Conservation (phyloP, 495 filamentous ascomycete genomes). For the Podospora anserina region DNA sequence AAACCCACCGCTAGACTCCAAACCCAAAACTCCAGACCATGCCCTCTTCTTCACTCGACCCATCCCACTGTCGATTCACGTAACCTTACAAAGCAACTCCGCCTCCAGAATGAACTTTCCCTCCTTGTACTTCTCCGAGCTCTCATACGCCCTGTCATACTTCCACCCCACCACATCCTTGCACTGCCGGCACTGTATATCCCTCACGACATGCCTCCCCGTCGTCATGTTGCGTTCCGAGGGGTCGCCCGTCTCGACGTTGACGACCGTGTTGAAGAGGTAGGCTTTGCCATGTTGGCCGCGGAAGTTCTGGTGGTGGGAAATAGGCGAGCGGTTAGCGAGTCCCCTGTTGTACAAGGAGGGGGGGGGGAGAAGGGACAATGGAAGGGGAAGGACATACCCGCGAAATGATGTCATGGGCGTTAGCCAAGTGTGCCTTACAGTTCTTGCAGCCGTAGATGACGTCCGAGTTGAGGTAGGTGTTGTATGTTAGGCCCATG, state of each 20-base stretch:
- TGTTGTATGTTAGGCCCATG: conserved; percentile 96
- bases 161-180: conserved; percentile 94
- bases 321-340: neutral
- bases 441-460: conserved; percentile 96
- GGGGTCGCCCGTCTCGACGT: conserved; percentile 74
- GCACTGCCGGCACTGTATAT: conserved; percentile 87
- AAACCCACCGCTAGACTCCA: no score
- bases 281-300: conserved; percentile 98
- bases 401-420: conserved; percentile 92
- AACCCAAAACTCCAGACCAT: no score
- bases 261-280: conserved; percentile 92
- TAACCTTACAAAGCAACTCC: conserved; percentile 77
- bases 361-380: neutral
- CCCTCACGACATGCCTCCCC: conserved; percentile 86
- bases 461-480: conserved; percentile 83
- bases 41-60: no score
- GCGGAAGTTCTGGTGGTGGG: conserved; percentile 75
- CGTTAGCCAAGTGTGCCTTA: conserved; percentile 91
- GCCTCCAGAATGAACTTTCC: conserved; percentile 96
- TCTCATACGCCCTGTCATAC: conserved; percentile 95
- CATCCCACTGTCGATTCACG: neutral
- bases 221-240: conserved; percentile 99
- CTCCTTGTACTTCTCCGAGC: conserved; percentile 95
- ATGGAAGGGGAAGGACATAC: conserved; percentile 50
- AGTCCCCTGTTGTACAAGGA: neutral